These are phyloP conservation scores for Ramaria sp. DNA, from an alignment of 768 basidiomycete genomes.

Conservation along the genomic window DNA sequence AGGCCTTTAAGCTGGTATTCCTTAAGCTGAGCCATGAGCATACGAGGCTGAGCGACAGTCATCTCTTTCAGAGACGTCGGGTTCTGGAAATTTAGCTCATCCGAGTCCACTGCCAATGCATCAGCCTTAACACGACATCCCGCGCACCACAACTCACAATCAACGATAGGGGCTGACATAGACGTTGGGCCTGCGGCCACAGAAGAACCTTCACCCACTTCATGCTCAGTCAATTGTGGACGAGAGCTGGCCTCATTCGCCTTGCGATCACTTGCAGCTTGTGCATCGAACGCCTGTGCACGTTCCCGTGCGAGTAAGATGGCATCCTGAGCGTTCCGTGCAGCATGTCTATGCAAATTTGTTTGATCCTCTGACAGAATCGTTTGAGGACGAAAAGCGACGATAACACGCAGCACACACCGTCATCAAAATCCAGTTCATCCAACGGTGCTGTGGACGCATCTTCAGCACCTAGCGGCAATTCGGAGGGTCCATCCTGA, in stretches of 20 bases:
- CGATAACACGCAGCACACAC: conserved; percentile 30
- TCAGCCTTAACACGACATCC: not conserved
- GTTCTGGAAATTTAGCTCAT: conserved; percentile 99
- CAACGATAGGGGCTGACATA: conserved; percentile 42
- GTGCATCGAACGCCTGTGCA: conserved; percentile 78
- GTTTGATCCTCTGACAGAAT: conserved; percentile 63
- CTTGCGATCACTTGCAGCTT: conserved; percentile 71
- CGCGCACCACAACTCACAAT: conserved; percentile 39
- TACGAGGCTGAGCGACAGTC: conserved; percentile 84
- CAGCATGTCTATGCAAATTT: conserved; percentile 77
- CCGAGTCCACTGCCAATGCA: conserved; percentile 64
- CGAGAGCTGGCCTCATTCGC: conserved; percentile 67
- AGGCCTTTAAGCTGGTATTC: conserved; percentile 98
- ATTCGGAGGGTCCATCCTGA: conserved; percentile 22
- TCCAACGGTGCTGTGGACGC: conserved; percentile 44
- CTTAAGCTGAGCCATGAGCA: conserved; percentile 94
- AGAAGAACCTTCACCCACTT: conserved; percentile 31
- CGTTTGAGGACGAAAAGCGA: not conserved
- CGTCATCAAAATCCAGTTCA: conserved; percentile 87
- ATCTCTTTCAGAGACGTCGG: conserved; percentile 83
- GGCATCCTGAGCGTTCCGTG: conserved; percentile 83
- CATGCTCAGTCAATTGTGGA: conserved; percentile 43
- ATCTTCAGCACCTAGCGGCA: conserved; percentile 39
- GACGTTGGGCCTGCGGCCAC: conserved; percentile 19
- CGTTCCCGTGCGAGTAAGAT: conserved; percentile 66